These are phyloP conservation scores for Anethum foeniculum DNA, from an alignment of 140 eudicot genomes.

Conservation along the genomic window DNA sequence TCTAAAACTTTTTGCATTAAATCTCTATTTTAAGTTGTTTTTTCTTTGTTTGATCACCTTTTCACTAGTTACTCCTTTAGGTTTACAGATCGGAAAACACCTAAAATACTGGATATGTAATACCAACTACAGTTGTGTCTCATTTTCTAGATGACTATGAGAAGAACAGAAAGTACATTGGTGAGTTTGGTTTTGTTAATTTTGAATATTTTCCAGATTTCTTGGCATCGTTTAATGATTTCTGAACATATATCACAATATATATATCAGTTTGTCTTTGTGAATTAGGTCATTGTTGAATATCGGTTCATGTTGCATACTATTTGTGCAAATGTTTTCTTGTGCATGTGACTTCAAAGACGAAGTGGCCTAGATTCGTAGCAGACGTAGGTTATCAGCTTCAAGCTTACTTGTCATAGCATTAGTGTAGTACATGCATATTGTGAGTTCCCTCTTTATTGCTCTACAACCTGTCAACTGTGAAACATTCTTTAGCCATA, in stretches of 20 bases:
- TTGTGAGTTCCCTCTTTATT: background rate
- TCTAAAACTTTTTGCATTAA: too few relatives aligned
- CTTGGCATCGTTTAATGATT: background rate
- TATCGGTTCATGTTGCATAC: background rate
- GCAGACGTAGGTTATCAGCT: background rate
- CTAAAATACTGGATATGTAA: constrained; percentile 94
- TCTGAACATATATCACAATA: background rate
- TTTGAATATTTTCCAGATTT: background rate
- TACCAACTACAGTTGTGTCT: constrained; percentile 88
- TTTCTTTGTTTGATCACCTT: constrained; percentile 14
- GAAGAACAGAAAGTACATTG: constrained; percentile 85
- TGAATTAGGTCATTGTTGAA: background rate
- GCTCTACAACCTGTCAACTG: background rate
- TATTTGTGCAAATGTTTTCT: background rate
- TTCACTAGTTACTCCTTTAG: constrained; percentile 36
- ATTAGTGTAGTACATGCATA: background rate
- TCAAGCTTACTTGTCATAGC: background rate
- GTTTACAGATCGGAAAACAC: constrained; percentile 82
- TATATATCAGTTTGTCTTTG: background rate
- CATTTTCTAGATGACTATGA: constrained; percentile 88
- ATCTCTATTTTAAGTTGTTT: too few relatives aligned
- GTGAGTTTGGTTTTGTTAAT: constrained; percentile 37
- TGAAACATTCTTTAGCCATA: background rate
- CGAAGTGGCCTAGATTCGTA: background rate
- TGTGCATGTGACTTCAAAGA: background rate